phyloP scores from a whole-genome alignment of 2,329 filamentous ascomycete species.

The Hypoxylon sp. region DNA sequence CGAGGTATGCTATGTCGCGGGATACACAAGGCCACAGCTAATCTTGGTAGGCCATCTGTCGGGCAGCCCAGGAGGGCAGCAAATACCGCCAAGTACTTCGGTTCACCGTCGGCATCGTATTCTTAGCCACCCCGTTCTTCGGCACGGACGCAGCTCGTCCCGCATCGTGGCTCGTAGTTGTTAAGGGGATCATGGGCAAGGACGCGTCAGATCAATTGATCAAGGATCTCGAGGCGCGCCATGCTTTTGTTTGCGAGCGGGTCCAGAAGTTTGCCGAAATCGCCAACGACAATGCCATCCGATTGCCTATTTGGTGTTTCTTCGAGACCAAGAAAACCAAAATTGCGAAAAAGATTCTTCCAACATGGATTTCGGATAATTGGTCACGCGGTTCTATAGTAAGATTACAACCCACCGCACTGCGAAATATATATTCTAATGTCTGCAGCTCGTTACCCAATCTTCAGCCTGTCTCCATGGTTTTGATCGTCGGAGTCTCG shows the following conservation, averaged over 20 bases:
- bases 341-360: constrained; percentile 21
- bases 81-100: constrained; percentile 30
- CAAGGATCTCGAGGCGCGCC: constrained; percentile 22
- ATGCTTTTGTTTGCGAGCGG: constrained; percentile 21
- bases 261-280: constrained; percentile 30
- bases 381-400: constrained; percentile 10
- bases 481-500: too few species aligned
- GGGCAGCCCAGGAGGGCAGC: constrained; percentile 32
- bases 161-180: constrained; percentile 29
- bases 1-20: constrained; percentile 19
- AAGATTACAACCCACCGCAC: constrained; percentile 11
- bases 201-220: constrained; percentile 27
- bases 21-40: not conserved
- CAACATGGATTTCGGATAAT: not conserved
- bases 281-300: constrained; percentile 21
- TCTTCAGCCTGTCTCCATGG: constrained; percentile 27
- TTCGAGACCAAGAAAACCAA: constrained; percentile 25
- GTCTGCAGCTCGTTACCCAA: constrained; percentile 21
- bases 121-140: constrained; percentile 36
- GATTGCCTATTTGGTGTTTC: constrained; percentile 29
- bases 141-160: constrained; percentile 31
- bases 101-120: constrained; percentile 33
- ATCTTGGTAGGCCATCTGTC: constrained; percentile 32
- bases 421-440: not conserved
- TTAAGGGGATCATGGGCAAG: constrained; percentile 32